A percentile compares a stretch with the other conserved stretches of the same genome.
Conservation (phyloP, 495 filamentous ascomycete species). For the Neurospora intermedia region DNA sequence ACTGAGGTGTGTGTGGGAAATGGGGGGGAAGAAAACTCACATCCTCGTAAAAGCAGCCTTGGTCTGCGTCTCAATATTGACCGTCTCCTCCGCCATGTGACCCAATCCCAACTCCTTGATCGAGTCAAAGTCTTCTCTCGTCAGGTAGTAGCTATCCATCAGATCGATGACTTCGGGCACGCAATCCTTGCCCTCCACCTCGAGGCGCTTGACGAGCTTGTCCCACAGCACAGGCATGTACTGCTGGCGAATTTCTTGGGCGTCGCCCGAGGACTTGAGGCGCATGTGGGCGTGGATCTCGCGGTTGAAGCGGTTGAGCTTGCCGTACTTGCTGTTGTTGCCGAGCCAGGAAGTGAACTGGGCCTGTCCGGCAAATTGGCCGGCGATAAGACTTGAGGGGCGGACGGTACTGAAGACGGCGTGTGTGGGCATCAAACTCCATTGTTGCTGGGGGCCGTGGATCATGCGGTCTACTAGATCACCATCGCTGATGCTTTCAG, state of each 20-base stretch:
- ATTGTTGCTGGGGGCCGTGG: conserved; percentile 93
- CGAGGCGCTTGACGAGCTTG: conserved; percentile 58
- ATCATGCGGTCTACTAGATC: conserved; percentile 98
- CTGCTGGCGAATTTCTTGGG: conserved; percentile 86
- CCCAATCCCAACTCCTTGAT: conserved; percentile 89
- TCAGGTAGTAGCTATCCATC: conserved; percentile 98
- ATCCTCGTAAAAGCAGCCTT: conserved; percentile 81
- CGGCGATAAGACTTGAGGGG: conserved; percentile 82
- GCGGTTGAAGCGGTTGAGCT: conserved; percentile 74
- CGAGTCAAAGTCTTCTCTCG: conserved; percentile 85
- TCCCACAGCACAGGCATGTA: conserved; percentile 89
- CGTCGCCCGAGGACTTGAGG: conserved; percentile 80
- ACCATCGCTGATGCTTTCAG: conserved; percentile 92
- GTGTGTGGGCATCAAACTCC: conserved; percentile 95
- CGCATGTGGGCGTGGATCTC: conserved; percentile 98
- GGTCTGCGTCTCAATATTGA: conserved; percentile 73
- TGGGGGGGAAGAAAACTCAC: conserved; percentile 35
- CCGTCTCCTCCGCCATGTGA: conserved; percentile 57
- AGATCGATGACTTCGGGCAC: conserved; percentile 67
- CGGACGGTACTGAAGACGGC: conserved; percentile 93
- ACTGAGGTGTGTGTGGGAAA: not conserved
- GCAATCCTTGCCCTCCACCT: conserved; percentile 61
- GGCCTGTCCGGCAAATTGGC: conserved; percentile 48
- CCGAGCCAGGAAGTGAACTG: conserved; percentile 85
- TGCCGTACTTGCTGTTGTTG: conserved; percentile 84